Conservation (phyloP, 768 basidiomycete species). For the Pleurotus citrinopileatus region DNA sequence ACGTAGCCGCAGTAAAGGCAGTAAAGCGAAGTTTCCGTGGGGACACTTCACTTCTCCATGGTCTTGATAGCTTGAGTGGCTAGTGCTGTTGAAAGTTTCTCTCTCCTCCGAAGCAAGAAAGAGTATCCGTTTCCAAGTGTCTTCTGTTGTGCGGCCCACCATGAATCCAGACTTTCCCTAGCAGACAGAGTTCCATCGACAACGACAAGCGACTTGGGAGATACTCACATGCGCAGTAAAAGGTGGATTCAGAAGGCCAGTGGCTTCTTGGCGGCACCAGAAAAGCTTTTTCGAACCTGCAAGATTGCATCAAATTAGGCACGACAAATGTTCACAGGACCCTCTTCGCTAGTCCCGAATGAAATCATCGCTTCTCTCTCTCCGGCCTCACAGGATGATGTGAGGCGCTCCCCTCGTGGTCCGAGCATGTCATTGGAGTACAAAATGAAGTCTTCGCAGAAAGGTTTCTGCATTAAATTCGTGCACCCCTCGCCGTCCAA, state of each 20-base stretch:
- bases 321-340: neutral
- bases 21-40: too few species aligned
- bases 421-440: constrained; percentile 34
- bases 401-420: constrained; percentile 30
- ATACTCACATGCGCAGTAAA: constrained; percentile 9
- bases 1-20: too few species aligned
- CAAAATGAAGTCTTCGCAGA: constrained; percentile 38
- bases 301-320: neutral
- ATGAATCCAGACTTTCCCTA: too few species aligned
- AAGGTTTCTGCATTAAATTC: neutral
- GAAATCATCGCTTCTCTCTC: constrained; percentile 6
- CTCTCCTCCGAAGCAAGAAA: neutral
- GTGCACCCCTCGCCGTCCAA: neutral
- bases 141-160: too few species aligned
- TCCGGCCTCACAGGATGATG: constrained; percentile 9
- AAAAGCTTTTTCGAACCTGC: neutral
- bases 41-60: too few species aligned
- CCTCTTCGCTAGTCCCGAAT: constrained; percentile 5
- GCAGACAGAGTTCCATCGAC: neutral
- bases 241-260: constrained; percentile 3
- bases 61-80: too few species aligned
- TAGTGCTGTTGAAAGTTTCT: too few species aligned
- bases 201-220: neutral
- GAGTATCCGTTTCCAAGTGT: neutral
- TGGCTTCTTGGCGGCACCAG: neutral